Evolutionary conservation across 2,329 filamentous ascomycete genomes (phyloP), one percentile per base, ranked within the genome.

Genomic region (Aspergillus vadensis): DNA sequence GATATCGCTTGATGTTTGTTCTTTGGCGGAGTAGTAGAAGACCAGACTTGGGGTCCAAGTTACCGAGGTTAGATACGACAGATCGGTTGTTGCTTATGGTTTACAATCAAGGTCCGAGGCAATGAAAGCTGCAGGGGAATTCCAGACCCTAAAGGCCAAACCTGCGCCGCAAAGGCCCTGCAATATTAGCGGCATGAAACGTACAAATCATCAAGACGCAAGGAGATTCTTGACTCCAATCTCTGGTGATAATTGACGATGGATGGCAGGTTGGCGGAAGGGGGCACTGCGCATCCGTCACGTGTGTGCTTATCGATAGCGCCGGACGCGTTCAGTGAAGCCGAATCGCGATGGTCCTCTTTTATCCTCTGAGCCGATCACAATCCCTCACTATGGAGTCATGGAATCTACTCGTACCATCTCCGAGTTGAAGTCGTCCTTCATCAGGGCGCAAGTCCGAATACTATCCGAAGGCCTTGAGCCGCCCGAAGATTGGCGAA

Each of bases 371-470:
- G 32, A 23, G 14, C 19, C 30, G 50, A 17, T 44, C 41, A 43
- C 47, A 52, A 38, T 25, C 44, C 53, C 59, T 63, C 63, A 57
- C 60, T 58, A 65, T 67, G 64, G 60, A 55, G 66, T 51, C 30
- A 79, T 79, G 77, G 76, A 77, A 58, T 72, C 72, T 41, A 68
- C 70, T 58, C 70, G 70, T 57, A 83, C 82, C 1, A 77, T 85
- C 49, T 74, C 80, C 19, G 80, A 82, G 61, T 67, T 82, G 41
- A 86, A 86, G 63, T 76, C 80, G 5, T 68, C 77, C 14, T 86
- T 86, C 52, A 73, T 85, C 17, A 75, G 81, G 58, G 72, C 74
- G 9, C 82, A 84, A 62, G 80, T 84, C 60, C 82, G 83, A 7
- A 78, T 83, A 19, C 73, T 86, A 4, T 82, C 81, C 2, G 77